Conservation (phyloP, 495 filamentous ascomycete genomes). For the Cairneyella variabilis region DNA sequence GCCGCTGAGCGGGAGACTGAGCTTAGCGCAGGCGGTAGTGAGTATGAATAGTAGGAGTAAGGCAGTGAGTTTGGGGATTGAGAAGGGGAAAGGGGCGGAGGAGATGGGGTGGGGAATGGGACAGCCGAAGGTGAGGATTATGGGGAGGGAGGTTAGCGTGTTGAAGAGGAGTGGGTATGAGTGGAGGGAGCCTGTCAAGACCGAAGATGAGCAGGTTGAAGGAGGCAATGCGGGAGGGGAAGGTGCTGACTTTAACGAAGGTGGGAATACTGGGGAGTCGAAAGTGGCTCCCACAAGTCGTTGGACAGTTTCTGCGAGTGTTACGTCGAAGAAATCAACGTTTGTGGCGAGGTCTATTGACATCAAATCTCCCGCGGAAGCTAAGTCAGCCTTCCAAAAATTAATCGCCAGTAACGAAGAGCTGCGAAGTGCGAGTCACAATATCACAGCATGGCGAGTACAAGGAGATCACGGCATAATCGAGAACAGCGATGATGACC, state of each 20-base stretch:
- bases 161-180: slow-evolving; percentile 76
- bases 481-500: slow-evolving; percentile 90
- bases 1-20: slow-evolving; percentile 74
- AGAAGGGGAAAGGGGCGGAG: slow-evolving; percentile 61
- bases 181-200: slow-evolving; percentile 39
- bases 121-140: slow-evolving; percentile 63
- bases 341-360: slow-evolving; percentile 46
- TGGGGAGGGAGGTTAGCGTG: slow-evolving; percentile 68
- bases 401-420: slow-evolving; percentile 37
- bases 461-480: slow-evolving; percentile 37
- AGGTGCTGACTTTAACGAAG: background rate
- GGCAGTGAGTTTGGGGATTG: slow-evolving; percentile 68
- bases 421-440: slow-evolving; percentile 45
- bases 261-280: background rate
- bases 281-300: slow-evolving; percentile 4
- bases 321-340: slow-evolving; percentile 44
- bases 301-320: slow-evolving; percentile 36
- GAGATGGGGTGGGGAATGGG: slow-evolving; percentile 72
- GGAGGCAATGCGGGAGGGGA: background rate
- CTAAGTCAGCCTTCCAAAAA: slow-evolving; percentile 31
- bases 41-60: slow-evolving; percentile 73
- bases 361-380: slow-evolving; percentile 34
- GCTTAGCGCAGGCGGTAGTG: slow-evolving; percentile 74
- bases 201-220: slow-evolving; percentile 6
- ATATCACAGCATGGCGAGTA: slow-evolving; percentile 49